Base-by-base conservation (phyloP, 1,284 basidiomycete genomes). In the Mycena citricolor region DNA sequence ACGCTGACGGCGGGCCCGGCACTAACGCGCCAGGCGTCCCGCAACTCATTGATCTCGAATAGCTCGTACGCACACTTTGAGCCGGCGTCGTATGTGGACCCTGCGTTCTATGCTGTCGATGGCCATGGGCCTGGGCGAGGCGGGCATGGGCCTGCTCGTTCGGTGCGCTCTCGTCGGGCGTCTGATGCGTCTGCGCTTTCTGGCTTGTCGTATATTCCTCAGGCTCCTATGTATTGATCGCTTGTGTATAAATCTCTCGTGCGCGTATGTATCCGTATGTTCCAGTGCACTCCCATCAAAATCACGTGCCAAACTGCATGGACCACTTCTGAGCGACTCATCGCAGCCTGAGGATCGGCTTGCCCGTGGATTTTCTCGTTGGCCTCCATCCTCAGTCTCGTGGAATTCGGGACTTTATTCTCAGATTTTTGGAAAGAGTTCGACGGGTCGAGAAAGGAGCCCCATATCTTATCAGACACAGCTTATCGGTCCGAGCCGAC, bases 41-140 rank as follows among this genome's bases (percentile, higher is more conserved):
- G 42, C 39, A 26, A 32, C 14, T 52, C 51, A 4, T 12, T 52
- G 23, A 39, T 39, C 23, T 48, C 45, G 26, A 45, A 32, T 17
- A 32, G 31, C 14, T 48, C 50, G n/a, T 49, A 49, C 26, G 51
- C 39, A 24, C 40, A 23, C 6, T 52, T 44, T 25, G 47, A 49
- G 37, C 28, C 47, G 3, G 12, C 17, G 19, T 20, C 51, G 39
- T 52, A 52, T 22, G 39, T 43, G 16, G 51, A 52, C 31, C 51
- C 51, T 6, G 51, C 51, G 24, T 52, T 32, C n/a, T 52, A 35
- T 22, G 49, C 45, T n/a, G 47, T 40, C 25, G 43, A 46, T 14
- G 24, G 24, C 4, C 36, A 38, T 1, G 28, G 39, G 4, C 42
- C 45, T 14, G 5, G 20, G 36, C 36, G 23, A 17, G 8, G 14